phyloP scores from a whole-genome alignment of 2,329 filamentous ascomycete species.

The Sphaerulina musiva region DNA sequence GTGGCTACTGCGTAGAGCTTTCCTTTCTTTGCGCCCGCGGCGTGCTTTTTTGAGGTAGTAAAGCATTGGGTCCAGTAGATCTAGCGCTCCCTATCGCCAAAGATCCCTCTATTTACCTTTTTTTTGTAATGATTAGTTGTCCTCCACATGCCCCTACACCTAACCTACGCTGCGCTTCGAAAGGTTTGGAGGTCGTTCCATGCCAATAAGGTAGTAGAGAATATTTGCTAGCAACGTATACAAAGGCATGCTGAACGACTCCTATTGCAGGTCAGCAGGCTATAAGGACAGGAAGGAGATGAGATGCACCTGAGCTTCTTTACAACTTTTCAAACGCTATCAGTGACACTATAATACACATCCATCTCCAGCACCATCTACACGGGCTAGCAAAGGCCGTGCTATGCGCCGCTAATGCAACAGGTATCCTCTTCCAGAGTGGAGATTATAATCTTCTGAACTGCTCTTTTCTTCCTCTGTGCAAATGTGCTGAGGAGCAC shows the following conservation, averaged over 20 bases:
- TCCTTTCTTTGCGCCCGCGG: too few relatives aligned
- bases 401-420: constrained; percentile 10
- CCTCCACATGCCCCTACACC: too few relatives aligned
- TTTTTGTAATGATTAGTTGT: too few relatives aligned
- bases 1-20: too few relatives aligned
- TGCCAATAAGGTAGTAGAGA: too few relatives aligned
- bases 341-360: constrained; percentile 15
- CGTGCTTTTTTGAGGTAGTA: too few relatives aligned
- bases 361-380: constrained; percentile 2
- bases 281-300: not conserved
- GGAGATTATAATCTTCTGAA: constrained; percentile 10
- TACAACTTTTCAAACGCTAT: constrained; percentile 15
- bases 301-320: not conserved
- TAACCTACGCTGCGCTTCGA: too few relatives aligned
- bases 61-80: too few relatives aligned
- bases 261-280: not conserved
- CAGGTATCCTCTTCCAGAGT: constrained; percentile 8
- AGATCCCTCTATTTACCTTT: too few relatives aligned
- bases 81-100: too few relatives aligned
- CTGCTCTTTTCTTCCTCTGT: not conserved
- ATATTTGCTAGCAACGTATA: too few relatives aligned
- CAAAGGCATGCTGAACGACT: not conserved
- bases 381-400: constrained; percentile 6
- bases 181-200: too few relatives aligned
- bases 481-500: constrained; percentile 7